Conservation (phyloP, 2,329 filamentous ascomycete species). For the Leptodontidium sp. region DNA sequence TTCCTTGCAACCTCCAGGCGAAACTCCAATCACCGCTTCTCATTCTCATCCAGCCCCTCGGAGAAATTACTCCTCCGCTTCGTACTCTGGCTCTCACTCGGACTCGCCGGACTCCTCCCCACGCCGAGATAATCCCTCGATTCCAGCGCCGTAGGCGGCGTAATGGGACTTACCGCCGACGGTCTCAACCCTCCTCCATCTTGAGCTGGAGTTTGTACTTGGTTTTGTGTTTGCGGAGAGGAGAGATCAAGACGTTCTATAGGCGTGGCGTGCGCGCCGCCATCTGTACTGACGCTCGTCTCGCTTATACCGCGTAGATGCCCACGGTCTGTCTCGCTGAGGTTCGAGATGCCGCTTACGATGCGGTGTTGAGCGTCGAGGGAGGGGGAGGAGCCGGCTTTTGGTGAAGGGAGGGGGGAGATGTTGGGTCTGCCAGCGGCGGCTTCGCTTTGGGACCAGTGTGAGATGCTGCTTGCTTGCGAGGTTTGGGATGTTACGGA, state of each 20-base stretch:
- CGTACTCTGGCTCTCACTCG: slow-evolving; percentile 4
- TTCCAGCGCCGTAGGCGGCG: slow-evolving; percentile 31
- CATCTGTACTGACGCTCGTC: slow-evolving; percentile 39
- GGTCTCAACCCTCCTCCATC: background rate
- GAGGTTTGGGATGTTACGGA: slow-evolving; percentile 37
- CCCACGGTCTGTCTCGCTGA: slow-evolving; percentile 34
- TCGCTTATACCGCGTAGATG: slow-evolving; percentile 43
- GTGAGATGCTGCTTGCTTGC: slow-evolving; percentile 29
- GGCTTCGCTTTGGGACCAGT: slow-evolving; percentile 21
- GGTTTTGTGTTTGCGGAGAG: background rate
- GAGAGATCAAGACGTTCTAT: background rate
- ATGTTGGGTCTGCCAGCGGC: slow-evolving; percentile 20
- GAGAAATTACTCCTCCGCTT: slow-evolving; percentile 43
- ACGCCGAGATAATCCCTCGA: slow-evolving; percentile 35
- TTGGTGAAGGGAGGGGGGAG: slow-evolving; percentile 26
- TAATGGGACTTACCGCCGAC: slow-evolving; percentile 31
- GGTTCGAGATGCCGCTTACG: slow-evolving; percentile 31
- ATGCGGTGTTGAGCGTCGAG: slow-evolving; percentile 16
- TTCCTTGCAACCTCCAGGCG: background rate
- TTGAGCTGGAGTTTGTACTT: background rate
- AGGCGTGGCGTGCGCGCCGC: slow-evolving; percentile 29
- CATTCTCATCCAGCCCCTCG: slow-evolving; percentile 40
- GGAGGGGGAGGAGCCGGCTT: slow-evolving; percentile 34
- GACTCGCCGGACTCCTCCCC: background rate
- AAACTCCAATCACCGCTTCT: background rate